Percentiles rank a stretch among this genome's conserved stretches.
These are phyloP conservation scores for Solanum aculeatissimum DNA, from an alignment of 305 asterid species.

Conservation along the genomic window DNA sequence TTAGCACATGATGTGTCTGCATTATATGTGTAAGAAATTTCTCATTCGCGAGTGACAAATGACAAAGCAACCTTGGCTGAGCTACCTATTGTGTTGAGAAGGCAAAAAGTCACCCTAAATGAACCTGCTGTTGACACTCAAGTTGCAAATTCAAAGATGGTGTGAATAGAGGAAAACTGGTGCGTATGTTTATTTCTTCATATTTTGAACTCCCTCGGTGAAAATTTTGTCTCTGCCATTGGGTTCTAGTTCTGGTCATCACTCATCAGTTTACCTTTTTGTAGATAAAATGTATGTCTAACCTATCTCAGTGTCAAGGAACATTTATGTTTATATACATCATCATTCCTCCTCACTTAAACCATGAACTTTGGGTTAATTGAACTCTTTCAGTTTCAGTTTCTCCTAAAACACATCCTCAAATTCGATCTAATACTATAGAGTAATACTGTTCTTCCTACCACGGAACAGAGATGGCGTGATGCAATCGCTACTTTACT, in stretches of 20 bases:
- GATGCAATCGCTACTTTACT: not conserved
- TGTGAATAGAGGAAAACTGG: not conserved
- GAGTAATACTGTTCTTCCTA: not conserved
- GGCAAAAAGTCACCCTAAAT: slow-evolving; percentile 36
- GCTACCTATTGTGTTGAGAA: slow-evolving; percentile 83
- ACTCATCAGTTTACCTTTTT: not conserved
- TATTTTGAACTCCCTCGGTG: not conserved
- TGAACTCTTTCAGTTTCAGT: not conserved
- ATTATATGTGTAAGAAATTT: not conserved
- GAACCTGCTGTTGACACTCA: slow-evolving; percentile 33
- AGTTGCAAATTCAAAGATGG: slow-evolving; percentile 31
- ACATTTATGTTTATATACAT: not conserved
- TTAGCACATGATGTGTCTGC: not conserved
- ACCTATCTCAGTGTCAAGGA: not conserved
- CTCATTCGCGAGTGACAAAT: slow-evolving; percentile 29
- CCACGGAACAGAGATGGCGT: not conserved
- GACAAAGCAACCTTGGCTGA: slow-evolving; percentile 73
- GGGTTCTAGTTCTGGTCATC: rapidly evolving
- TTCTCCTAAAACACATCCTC: not conserved
- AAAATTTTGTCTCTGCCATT: not conserved
- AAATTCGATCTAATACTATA: not conserved
- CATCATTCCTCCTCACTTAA: not conserved
- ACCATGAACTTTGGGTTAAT: not conserved
- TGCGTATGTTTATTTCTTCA: not conserved
- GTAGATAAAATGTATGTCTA: not conserved